Percentiles rank a stretch among this genome's conserved stretches.
Conservation (phyloP, 2,329 filamentous ascomycete genomes). For the Arthrobotrys musiformis region DNA sequence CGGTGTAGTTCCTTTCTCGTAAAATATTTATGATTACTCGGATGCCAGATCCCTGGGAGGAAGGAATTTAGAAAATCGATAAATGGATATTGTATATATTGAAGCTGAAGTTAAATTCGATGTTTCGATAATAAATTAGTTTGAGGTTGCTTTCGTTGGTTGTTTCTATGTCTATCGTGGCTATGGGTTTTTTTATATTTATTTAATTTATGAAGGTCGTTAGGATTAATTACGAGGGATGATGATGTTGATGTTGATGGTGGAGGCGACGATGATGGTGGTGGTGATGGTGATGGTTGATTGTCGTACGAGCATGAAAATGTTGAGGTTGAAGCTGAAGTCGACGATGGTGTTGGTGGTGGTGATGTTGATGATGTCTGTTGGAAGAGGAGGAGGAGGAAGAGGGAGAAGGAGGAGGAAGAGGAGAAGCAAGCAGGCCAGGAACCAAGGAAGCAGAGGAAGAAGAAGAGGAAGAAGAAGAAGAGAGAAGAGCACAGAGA, state of each 20-base stretch:
- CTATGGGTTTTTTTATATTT: too few species aligned
- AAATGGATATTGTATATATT: too few species aligned
- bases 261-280: neutral
- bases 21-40: too few species aligned
- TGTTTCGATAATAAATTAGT: too few species aligned
- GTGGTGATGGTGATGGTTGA: conserved; percentile 1
- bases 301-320: neutral
- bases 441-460: neutral
- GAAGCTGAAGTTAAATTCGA: conserved; percentile 11
- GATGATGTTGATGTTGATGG: neutral
- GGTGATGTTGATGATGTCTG: neutral
- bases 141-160: too few species aligned
- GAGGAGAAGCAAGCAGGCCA: neutral
- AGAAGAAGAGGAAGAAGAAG: neutral
- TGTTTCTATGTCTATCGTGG: too few species aligned
- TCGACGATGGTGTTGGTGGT: neutral
- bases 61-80: too few species aligned
- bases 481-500: neutral
- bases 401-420: neutral
- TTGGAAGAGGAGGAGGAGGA: neutral
- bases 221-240: neutral
- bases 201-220: neutral
- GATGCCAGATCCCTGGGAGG: conserved; percentile 37
- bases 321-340: neutral
- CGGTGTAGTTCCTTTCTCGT: too few species aligned